Evolutionary conservation across 1,284 basidiomycete genomes (phyloP), one percentile per base, ranked within the genome.

Genomic region (Tylopilus sp.): DNA sequence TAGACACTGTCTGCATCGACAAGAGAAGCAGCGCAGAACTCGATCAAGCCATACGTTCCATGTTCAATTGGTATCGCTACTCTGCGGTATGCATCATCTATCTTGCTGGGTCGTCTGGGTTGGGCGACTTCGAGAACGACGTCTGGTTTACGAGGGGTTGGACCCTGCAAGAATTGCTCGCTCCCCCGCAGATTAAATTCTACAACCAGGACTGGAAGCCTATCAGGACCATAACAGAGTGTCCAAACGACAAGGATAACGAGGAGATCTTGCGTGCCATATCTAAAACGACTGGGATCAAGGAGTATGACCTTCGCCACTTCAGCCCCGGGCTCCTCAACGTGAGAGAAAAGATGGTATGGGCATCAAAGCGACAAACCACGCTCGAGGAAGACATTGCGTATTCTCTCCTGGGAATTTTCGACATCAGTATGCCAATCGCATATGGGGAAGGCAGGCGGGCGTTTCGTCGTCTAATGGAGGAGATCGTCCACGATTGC

Each of bases 371-470:
- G 19, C 51, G 51, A 19, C 26, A 50, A 8, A 52, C 51, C 7
- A 42, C 48, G 3, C 39, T 49, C 7, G 40, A 43, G 5, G 51
- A 53, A 29, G 51, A 53, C 4, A 11, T 26, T 3, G 48, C 48
- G 4, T 52, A 52, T 31, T 51, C 48, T 15, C 51, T 52, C 31
- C 8, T 51, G n/a, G 51, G 51, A 5, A 53, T 53, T n/a, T 53
- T 53, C 24, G 51, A 52, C 33, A 43, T 53, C 24, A 53, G 26
- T 7, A 52, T 53, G 28, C 33, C 51, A 5, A 51, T 52, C 26
- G 19, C 39, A 8, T 52, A 52, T 25, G 51, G 48, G 25, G 51
- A 52, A 25, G 51, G 51, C 11, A 52, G 52, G 22, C 39, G 48
- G 5, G 51, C 51, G 6, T 52, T 52, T 26, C 51, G 39, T 19